phyloP scores from a whole-genome alignment of 768 basidiomycete genomes.

The Mycena capillaripes region DNA sequence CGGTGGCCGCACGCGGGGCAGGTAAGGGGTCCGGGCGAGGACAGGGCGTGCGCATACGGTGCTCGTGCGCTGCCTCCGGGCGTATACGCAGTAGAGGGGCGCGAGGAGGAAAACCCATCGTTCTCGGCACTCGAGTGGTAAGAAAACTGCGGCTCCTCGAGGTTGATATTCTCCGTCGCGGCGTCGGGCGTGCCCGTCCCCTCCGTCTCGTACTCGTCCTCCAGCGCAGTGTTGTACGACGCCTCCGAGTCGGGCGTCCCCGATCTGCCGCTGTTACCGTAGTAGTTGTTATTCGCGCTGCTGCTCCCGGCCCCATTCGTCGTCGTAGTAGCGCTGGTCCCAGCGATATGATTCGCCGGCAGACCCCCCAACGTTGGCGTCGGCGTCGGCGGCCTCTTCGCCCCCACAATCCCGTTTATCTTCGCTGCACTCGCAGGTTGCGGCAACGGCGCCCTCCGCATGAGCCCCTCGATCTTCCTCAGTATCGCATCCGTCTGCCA shows the following conservation, averaged over 20 bases:
- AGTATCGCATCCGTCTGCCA: constrained; percentile 62
- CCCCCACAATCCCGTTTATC: not conserved
- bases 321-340: too few relatives aligned
- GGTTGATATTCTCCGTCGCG: too few relatives aligned
- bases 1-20: constrained; percentile 30
- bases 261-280: not conserved
- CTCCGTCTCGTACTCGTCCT: not conserved
- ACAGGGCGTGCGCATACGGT: not conserved
- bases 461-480: constrained; percentile 23
- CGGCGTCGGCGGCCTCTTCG: constrained; percentile 1
- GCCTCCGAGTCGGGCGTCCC: constrained; percentile 18
- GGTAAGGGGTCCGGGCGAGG: constrained; percentile 17
- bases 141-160: too few relatives aligned
- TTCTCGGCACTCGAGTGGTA: too few relatives aligned
- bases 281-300: not conserved
- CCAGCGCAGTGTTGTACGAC: constrained; percentile 22
- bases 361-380: not conserved
- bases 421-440: constrained; percentile 9
- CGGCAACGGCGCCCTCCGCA: not conserved
- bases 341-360: not conserved
- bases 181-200: too few relatives aligned
- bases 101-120: not conserved
- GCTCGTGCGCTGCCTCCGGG: too few relatives aligned
- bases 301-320: too few relatives aligned
- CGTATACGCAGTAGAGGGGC: not conserved